These are phyloP conservation scores for Forsythia viridissima DNA, from an alignment of 257 asterid species.

Conservation along the genomic window DNA sequence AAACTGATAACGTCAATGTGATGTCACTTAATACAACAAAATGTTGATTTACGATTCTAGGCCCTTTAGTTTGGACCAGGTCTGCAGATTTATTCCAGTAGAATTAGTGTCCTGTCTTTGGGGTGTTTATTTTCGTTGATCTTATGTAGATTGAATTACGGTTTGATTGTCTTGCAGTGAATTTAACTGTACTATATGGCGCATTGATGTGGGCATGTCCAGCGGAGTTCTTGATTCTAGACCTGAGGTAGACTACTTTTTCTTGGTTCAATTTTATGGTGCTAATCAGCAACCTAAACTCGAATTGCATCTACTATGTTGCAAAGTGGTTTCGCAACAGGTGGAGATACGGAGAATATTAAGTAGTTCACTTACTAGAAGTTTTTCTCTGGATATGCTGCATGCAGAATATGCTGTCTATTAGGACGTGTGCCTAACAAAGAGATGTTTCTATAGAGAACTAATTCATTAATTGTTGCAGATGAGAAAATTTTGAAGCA, in stretches of 20 bases:
- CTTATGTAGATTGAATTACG: constrained; percentile 8
- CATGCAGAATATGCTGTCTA: background rate
- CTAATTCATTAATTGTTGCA: no score
- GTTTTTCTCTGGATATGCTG: background rate
- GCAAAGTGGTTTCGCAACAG: background rate
- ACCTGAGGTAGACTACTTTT: constrained; percentile 69
- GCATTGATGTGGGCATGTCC: constrained; percentile 97
- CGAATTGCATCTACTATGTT: background rate
- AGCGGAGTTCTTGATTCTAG: constrained; percentile 92
- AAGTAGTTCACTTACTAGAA: background rate
- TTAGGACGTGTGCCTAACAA: no score
- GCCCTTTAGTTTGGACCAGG: no score
- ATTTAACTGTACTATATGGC: constrained; percentile 76
- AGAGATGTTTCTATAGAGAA: no score
- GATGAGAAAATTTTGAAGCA: no score
- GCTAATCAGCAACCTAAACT: background rate
- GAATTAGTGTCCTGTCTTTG: background rate
- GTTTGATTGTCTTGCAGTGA: constrained; percentile 51
- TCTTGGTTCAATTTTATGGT: constrained; percentile 14
- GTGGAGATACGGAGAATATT: background rate
- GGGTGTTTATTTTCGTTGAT: constrained; percentile 4
- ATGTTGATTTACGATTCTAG: background rate
- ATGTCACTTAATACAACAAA: background rate
- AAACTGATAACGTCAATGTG: background rate
- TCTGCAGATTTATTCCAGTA: no score